phyloP scores from a whole-genome alignment of 345 rosid genomes.

The Cardamine occulta region DNA sequence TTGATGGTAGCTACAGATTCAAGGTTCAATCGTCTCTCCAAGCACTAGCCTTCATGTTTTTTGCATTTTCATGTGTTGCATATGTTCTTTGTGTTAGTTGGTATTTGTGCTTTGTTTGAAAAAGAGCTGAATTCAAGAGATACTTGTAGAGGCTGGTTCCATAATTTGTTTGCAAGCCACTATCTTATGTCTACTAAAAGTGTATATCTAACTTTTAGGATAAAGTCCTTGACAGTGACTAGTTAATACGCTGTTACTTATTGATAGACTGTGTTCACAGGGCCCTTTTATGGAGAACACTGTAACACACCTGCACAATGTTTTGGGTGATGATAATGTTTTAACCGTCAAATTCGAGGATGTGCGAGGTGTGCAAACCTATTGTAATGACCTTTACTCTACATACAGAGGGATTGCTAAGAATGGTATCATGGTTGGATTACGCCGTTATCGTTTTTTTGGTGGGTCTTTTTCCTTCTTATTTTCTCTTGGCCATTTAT shows the following conservation, averaged over 20 bases:
- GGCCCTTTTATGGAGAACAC: slow-evolving; percentile 54
- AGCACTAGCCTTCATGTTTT: not conserved
- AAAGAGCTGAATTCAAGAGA: too few relatives aligned
- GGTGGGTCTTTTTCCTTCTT: slow-evolving; percentile 49
- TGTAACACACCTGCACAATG: slow-evolving; percentile 65
- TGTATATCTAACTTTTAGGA: too few relatives aligned
- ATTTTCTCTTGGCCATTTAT: too few relatives aligned
- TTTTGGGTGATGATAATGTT: slow-evolving; percentile 81
- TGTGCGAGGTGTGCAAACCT: not conserved
- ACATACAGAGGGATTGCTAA: slow-evolving; percentile 48
- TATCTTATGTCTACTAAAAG: too few relatives aligned
- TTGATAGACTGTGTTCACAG: slow-evolving; percentile 43
- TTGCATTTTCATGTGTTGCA: too few relatives aligned
- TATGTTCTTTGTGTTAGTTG: not conserved
- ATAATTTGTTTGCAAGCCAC: too few relatives aligned
- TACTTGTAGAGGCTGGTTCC: too few relatives aligned
- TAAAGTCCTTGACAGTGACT: too few relatives aligned
- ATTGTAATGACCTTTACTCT: slow-evolving; percentile 7
- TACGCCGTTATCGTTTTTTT: slow-evolving; percentile 67
- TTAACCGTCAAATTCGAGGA: slow-evolving; percentile 63
- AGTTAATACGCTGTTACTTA: too few relatives aligned
- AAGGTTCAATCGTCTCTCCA: slow-evolving; percentile 45
- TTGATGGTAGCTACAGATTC: slow-evolving; percentile 52
- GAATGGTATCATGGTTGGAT: slow-evolving; percentile 64
- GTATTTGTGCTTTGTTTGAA: too few relatives aligned